Evolutionary conservation across 2,329 filamentous ascomycete species (phyloP).

Genomic region (Colletotrichum simmondsii): DNA sequence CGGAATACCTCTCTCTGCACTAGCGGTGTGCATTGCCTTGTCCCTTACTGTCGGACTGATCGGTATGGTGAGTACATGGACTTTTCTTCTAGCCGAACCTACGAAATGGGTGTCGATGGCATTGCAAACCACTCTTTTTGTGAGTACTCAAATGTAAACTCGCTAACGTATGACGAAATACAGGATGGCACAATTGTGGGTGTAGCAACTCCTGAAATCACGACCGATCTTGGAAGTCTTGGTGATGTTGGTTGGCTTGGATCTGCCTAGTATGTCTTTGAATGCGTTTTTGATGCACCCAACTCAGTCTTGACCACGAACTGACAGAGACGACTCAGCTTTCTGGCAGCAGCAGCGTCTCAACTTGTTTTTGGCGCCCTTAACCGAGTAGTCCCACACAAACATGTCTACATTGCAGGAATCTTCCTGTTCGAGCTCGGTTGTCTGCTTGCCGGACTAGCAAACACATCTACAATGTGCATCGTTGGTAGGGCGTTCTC

Average conservation of each 20-base stretch:
- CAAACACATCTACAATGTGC: not conserved
- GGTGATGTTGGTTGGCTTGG: not conserved
- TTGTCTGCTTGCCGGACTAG: not conserved
- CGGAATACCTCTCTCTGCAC: not conserved
- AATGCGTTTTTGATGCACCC: not conserved
- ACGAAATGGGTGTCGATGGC: too few species aligned
- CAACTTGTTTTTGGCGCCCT: not conserved
- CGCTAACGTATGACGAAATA: too few species aligned
- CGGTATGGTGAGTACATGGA: not conserved
- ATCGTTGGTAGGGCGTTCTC: not conserved
- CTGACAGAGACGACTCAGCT: not conserved
- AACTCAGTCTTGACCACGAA: not conserved
- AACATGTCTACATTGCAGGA: not conserved
- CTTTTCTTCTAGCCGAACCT: not conserved
- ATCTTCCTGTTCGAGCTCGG: not conserved
- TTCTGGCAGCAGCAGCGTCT: not conserved
- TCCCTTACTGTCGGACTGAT: not conserved
- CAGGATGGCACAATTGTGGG: not conserved
- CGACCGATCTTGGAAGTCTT: not conserved
- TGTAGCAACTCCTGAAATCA: not conserved
- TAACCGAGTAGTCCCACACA: not conserved
- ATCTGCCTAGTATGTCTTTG: not conserved
- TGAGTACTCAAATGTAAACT: too few species aligned
- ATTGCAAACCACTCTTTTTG: too few species aligned
- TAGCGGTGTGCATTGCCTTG: not conserved